Evolutionary conservation across 2,329 filamentous ascomycete genomes (phyloP).

Genomic region (Pseudogymnoascus sp.): DNA sequence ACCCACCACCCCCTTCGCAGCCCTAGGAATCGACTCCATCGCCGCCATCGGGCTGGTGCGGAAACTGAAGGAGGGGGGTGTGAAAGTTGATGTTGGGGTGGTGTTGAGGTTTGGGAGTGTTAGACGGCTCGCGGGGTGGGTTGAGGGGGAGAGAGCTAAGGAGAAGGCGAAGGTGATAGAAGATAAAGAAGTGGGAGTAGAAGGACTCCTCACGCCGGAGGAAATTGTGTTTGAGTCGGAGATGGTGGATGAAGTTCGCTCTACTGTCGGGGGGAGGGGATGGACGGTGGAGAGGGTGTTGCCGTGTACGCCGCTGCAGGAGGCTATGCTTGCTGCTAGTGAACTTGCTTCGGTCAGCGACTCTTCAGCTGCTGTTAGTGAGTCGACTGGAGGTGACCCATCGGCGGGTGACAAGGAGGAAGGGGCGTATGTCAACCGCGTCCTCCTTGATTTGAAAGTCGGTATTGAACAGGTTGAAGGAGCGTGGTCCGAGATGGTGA

Average conservation of each 20-base stretch:
- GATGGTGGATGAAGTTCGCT: background rate
- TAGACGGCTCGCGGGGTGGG: conserved; percentile 43
- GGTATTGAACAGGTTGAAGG: conserved; percentile 41
- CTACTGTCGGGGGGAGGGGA: conserved; percentile 16
- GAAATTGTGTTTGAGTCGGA: background rate
- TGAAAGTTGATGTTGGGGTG: conserved; percentile 53
- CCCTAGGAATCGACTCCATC: conserved; percentile 76
- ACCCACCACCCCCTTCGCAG: conserved; percentile 63
- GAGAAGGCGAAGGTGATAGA: background rate
- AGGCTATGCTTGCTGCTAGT: conserved; percentile 68
- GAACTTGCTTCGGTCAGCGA: conserved; percentile 26
- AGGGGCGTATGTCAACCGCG: conserved; percentile 62
- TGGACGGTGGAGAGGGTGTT: conserved; percentile 46
- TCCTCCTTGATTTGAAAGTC: conserved; percentile 50
- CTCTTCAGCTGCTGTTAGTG: background rate
- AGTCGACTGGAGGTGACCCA: background rate
- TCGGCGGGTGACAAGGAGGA: conserved; percentile 13
- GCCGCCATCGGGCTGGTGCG: conserved; percentile 65
- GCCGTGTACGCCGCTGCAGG: conserved; percentile 80
- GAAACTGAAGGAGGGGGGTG: conserved; percentile 39
- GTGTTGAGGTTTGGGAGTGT: conserved; percentile 62
- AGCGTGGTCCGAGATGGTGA: conserved; percentile 54
- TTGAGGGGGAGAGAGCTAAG: background rate
- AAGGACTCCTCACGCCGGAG: background rate
- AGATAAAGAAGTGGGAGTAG: background rate